Conservation (phyloP, 1,139 yeast genomes). For the Scheffersomyces lignicola region DNA sequence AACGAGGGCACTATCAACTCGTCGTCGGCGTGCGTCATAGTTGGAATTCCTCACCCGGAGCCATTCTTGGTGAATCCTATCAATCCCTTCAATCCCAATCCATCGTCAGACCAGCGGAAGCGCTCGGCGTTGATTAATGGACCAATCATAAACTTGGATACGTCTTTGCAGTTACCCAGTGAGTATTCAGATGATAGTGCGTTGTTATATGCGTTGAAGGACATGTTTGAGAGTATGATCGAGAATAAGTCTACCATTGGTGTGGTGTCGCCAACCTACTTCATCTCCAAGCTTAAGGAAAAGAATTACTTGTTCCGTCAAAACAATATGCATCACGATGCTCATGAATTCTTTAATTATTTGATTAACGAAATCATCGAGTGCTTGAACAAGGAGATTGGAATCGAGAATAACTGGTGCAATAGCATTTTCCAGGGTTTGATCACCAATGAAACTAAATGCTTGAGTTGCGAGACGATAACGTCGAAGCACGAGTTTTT, state of each 20-base stretch:
- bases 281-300: conserved; percentile 72
- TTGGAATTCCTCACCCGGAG: conserved; percentile 49
- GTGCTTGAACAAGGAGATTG: conserved; percentile 46
- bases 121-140: conserved; percentile 78
- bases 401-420: conserved; percentile 50
- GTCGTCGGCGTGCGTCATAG: conserved; percentile 36
- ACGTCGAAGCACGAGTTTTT: conserved; percentile 85
- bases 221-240: conserved; percentile 78
- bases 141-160: conserved; percentile 81
- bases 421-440: conserved; percentile 81
- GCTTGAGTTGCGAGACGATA: conserved; percentile 86
- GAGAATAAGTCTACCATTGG: conserved; percentile 74
- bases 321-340: conserved; percentile 93
- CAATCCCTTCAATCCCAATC: conserved; percentile 47
- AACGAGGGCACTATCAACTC: conserved; percentile 26
- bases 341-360: conserved; percentile 92
- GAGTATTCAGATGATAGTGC: conserved; percentile 51
- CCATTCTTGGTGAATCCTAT: conserved; percentile 33
- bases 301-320: conserved; percentile 85
- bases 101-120: conserved; percentile 75
- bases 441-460: conserved; percentile 83
- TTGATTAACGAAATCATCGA: conserved; percentile 82
- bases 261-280: conserved; percentile 76
- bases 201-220: conserved; percentile 75
- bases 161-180: conserved; percentile 46